Base-by-base conservation (phyloP, 345 rosid genomes). In the Populus tremula region DNA sequence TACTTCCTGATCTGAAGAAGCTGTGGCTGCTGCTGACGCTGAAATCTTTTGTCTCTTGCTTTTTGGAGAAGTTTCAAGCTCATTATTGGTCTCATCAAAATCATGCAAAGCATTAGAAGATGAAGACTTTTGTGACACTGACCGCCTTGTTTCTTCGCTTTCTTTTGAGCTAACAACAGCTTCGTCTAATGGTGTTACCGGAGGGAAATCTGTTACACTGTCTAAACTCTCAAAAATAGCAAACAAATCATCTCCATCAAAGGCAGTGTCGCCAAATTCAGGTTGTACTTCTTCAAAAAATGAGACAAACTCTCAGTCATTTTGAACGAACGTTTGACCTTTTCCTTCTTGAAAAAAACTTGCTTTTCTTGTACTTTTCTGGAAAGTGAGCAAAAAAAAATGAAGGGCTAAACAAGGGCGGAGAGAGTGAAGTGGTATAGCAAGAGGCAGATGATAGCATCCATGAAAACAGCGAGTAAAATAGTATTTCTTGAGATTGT, bases 141-240 rank as follows among this genome's bases (percentile, higher is more conserved):
- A 65, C 68, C 78, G 76, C 5, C 29, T 25, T 3, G 39, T 75
- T 61, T 80, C 78, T 33, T 77, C 85, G 14, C 27, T 71, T 20
- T 73, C 81, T 67, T 69, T 78, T 6, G 70, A 68, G 69, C 49
- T n/a, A 36, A 25, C 72, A 8, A 77, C 76, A 11, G 39, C 77
- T 62, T 87, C 85, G 27, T 83, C 88, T 29, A 76, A 69, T 8
- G 88, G 88, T 41, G 86, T 82, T 1, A 78, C 69, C 8, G 86
- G 90, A 43, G 89, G 86, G 67, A 90, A 87, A 65, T 93, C 92
- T 1, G 86, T 78, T 39, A 83, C 89, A 0, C 87, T 82, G 54
- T 91, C 97, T 39, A 94, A 86, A 70, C 94, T 83, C 84, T 90
- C 93, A 50, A 96, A 90, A 81, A 96, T 85, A 31, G 95, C 85